Conservation (phyloP, 768 basidiomycete species). For the Lentinula guzmanii region DNA sequence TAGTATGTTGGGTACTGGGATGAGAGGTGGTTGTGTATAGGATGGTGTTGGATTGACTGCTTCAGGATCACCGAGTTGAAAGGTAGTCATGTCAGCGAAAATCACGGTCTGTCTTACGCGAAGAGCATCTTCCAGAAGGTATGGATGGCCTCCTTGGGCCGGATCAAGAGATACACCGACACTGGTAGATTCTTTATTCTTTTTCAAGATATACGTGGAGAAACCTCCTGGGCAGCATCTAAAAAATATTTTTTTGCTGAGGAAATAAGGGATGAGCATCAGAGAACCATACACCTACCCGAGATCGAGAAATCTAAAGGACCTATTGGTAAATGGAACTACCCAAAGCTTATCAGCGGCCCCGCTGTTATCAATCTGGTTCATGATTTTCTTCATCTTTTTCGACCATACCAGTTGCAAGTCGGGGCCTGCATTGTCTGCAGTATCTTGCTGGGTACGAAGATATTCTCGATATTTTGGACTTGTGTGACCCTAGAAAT, state of each 20-base stretch:
- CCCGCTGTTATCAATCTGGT: slow-evolving; percentile 12
- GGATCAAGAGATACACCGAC: slow-evolving; percentile 12
- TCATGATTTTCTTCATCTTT: slow-evolving; percentile 12
- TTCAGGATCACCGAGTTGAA: slow-evolving; percentile 3
- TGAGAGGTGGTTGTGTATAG: background rate
- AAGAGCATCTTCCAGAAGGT: slow-evolving; percentile 6
- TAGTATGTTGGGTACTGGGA: background rate
- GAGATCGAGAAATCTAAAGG: slow-evolving; percentile 12
- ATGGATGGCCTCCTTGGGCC: slow-evolving; percentile 11
- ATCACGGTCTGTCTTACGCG: slow-evolving; percentile 7
- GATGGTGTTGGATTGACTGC: too few species aligned
- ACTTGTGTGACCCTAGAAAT: background rate
- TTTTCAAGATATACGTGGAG: slow-evolving; percentile 13
- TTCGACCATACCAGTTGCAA: slow-evolving; percentile 9
- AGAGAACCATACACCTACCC: slow-evolving; percentile 5
- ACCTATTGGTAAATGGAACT: slow-evolving; percentile 6
- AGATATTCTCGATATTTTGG: background rate
- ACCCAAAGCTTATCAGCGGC: slow-evolving; percentile 1
- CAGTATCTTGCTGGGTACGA: slow-evolving; percentile 3
- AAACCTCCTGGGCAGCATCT: slow-evolving; percentile 17
- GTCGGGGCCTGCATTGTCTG: slow-evolving; percentile 5
- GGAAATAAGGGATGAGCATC: background rate
- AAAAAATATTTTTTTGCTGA: background rate
- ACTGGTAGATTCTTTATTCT: slow-evolving; percentile 10
- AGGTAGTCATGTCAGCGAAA: slow-evolving; percentile 9